Evolutionary conservation across 495 filamentous ascomycete species (phyloP).

Genomic region (Penicillium egyptiacum): DNA sequence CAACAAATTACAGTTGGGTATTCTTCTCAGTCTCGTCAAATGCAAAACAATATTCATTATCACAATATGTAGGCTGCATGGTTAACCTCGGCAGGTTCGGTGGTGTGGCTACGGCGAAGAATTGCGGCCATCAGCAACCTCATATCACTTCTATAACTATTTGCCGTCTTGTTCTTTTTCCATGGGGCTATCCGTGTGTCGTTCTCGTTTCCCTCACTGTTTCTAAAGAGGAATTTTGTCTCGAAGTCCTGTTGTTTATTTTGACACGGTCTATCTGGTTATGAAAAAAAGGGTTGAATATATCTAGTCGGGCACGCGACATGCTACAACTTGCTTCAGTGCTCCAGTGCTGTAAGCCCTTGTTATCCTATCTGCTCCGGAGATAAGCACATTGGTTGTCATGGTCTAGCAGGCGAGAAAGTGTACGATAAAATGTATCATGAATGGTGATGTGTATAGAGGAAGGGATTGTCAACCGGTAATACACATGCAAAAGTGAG

Average conservation of each 20-base stretch:
- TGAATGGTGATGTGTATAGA: not conserved
- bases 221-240: too few relatives aligned
- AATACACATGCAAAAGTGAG: not conserved
- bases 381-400: not conserved
- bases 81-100: constrained; percentile 44
- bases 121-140: not conserved
- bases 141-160: not conserved
- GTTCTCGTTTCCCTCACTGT: too few relatives aligned
- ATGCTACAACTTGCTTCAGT: not conserved
- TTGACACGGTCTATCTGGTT: not conserved
- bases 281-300: not conserved
- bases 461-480: not conserved
- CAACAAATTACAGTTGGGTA: not conserved
- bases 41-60: not conserved
- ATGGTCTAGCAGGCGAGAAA: not conserved
- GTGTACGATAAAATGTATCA: not conserved
- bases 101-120: not conserved
- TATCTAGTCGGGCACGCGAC: not conserved
- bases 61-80: constrained; percentile 21
- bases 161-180: not conserved
- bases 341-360: not conserved
- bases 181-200: not conserved
- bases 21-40: not conserved
- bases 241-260: not conserved
- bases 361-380: not conserved